Percentiles rank a stretch among this genome's conserved stretches.
These are phyloP conservation scores for Pleurotus sapidus DNA, from an alignment of 768 basidiomycete species.

Conservation along the genomic window DNA sequence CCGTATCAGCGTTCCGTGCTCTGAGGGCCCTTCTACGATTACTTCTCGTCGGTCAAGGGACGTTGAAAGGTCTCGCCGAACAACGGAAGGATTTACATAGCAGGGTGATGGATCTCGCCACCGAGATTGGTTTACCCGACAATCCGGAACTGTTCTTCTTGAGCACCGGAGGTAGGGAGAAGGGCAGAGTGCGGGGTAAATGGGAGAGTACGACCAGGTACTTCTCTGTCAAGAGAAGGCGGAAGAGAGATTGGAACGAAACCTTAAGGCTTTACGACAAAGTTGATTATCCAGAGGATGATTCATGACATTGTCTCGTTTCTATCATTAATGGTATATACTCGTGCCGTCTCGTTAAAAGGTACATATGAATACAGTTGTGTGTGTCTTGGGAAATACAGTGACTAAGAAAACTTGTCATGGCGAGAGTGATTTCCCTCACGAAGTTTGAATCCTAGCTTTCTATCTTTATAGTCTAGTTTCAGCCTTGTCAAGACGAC, in stretches of 20 bases:
- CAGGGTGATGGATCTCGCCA: constrained; percentile 67
- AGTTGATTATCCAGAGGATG: constrained; percentile 75
- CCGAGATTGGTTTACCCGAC: constrained; percentile 57
- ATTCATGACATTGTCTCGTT: constrained; percentile 12
- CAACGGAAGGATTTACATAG: constrained; percentile 55
- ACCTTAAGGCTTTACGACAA: constrained; percentile 78
- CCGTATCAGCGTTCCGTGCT: constrained; percentile 76
- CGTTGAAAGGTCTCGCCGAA: constrained; percentile 51
- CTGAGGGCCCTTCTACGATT: constrained; percentile 60
- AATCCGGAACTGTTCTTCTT: constrained; percentile 70
- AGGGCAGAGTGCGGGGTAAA: constrained; percentile 61
- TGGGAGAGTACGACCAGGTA: constrained; percentile 77
- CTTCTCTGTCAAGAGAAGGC: constrained; percentile 73
- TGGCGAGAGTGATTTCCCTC: too few relatives aligned
- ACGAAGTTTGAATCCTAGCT: not conserved
- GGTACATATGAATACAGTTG: too few relatives aligned
- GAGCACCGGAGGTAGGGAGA: constrained; percentile 58
- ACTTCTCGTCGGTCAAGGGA: constrained; percentile 56
- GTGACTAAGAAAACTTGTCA: too few relatives aligned
- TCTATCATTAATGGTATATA: not conserved
- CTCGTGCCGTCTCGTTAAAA: too few relatives aligned
- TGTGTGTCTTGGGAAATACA: too few relatives aligned
- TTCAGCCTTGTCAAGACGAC: constrained; percentile 5
- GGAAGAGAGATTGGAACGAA: constrained; percentile 91
- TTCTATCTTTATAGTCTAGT: constrained; percentile 14